phyloP scores from a whole-genome alignment of 2,329 filamentous ascomycete species.

The Trichoderma semiorbis region DNA sequence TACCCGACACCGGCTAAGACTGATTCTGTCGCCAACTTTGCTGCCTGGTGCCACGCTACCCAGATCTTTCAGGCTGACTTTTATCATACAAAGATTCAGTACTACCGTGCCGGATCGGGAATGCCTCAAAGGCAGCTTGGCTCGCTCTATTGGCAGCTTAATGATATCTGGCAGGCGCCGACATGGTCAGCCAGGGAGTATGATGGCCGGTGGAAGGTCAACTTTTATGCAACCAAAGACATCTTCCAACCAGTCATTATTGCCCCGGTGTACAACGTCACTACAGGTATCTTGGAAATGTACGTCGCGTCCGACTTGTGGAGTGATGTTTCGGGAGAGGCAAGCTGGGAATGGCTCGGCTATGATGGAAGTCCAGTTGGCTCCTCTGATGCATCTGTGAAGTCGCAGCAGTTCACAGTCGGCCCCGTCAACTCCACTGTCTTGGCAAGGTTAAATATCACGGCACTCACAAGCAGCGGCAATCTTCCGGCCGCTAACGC shows the following conservation, averaged over 20 bases:
- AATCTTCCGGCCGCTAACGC: not conserved
- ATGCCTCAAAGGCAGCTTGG: conserved; percentile 2
- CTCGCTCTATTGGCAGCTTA: conserved; percentile 7
- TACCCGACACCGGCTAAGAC: not conserved
- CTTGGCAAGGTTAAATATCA: not conserved
- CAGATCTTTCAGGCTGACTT: conserved; percentile 1
- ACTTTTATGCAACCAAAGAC: conserved; percentile 3
- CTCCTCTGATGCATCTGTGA: not conserved
- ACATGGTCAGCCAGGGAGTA: conserved; percentile 5
- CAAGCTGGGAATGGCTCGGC: conserved; percentile 8
- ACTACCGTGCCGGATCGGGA: not conserved
- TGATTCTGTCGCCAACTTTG: not conserved
- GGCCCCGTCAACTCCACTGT: conserved; percentile 3
- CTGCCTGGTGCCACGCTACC: conserved; percentile 5
- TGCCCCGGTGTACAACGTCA: conserved; percentile 1
- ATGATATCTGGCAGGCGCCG: conserved; percentile 8
- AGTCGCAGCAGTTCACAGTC: not conserved
- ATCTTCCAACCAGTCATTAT: conserved; percentile 4
- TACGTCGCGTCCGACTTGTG: not conserved
- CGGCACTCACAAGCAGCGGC: not conserved
- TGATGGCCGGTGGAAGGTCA: conserved; percentile 6
- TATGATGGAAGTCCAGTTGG: conserved; percentile 9
- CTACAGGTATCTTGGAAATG: not conserved
- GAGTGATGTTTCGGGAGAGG: not conserved
- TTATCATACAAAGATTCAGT: conserved; percentile 6